Conservation (phyloP, 2,329 filamentous ascomycete genomes). For the Fusarium secorum region DNA sequence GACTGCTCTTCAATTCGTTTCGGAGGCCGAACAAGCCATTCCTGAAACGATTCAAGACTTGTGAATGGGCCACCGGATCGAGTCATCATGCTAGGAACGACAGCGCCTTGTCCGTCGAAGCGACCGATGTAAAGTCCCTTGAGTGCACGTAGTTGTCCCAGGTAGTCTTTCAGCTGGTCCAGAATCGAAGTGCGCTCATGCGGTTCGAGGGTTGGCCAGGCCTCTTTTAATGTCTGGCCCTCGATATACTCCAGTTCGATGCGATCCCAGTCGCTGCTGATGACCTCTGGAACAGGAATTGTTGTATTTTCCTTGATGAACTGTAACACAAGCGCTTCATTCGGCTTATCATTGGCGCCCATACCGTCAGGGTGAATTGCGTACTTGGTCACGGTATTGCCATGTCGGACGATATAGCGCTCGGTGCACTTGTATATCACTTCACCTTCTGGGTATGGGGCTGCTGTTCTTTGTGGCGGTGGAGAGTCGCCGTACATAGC, state of each 20-base stretch:
- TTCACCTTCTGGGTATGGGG: conserved; percentile 36
- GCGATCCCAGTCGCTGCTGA: conserved; percentile 41
- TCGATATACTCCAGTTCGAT: conserved; percentile 40
- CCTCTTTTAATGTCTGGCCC: conserved; percentile 39
- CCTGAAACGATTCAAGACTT: conserved; percentile 31
- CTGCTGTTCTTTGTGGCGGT: conserved; percentile 17
- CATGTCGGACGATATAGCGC: conserved; percentile 30
- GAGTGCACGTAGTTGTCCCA: conserved; percentile 31
- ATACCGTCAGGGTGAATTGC: conserved; percentile 26
- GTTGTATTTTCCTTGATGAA: conserved; percentile 37
- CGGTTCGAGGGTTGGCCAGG: conserved; percentile 27
- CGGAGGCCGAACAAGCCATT: conserved; percentile 37
- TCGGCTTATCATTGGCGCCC: conserved; percentile 22
- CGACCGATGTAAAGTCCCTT: conserved; percentile 32
- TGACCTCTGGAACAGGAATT: conserved; percentile 40
- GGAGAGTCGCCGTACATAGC: conserved; percentile 19
- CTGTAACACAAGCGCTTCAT: conserved; percentile 25
- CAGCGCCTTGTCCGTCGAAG: conserved; percentile 33
- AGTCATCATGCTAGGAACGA: conserved; percentile 35
- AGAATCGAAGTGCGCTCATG: conserved; percentile 30
- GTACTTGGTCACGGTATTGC: conserved; percentile 35
- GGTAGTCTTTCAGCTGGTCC: conserved; percentile 33
- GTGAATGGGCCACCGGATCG: conserved; percentile 37
- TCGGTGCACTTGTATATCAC: no score
- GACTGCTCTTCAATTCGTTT: conserved; percentile 18